Base-by-base conservation (phyloP, 441 rosid genomes). In the Adansonia madagascariensis region DNA sequence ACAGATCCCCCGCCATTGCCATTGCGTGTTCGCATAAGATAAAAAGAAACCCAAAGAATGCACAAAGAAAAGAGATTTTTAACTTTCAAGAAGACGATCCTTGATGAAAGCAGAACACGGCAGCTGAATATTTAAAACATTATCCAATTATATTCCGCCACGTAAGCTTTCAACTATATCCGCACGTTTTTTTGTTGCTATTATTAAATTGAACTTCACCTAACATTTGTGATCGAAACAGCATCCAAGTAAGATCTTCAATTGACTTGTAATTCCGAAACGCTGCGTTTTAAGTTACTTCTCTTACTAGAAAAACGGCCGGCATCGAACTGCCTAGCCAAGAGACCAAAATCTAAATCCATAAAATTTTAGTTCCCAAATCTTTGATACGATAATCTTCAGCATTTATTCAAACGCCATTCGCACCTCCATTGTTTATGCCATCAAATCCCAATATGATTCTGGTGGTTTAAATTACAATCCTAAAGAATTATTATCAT, bases 1-100 rank as follows among this genome's bases (percentile, higher is more conserved):
- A 85, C 35, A 89, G 71, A 83, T 86, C 81, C 70, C 70, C 79
- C 75, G 91, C 81, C 94, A 88, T 89, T 80, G 69, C 59, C 52
- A 61, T 64, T 75, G 59, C 17, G 47, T 3, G 15, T 44, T 47
- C 15, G 41, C 77, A 63, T 46, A 74, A 56, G 66, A 1, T 0
- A 47, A 11, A 31, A 2, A 55, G 18, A 44, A 24, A 14, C 7
- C 2, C 17, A 4, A 60, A 10, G 35, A 52, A 50, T 64, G 46
- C 10, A 46, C 43, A 1, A 12, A 47, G n/a, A 20, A 24, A 22
- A 18, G 43, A 35, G 31, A 17, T 1, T 52, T 52, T 20, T 14
- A 11, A 57, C 35, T 31, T 31, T 2, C 35, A 6, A 15, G 64
- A 3, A 11, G 70, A 22, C 11, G 44, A 66, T 61, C 20, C 12